A percentile compares a stretch with the other conserved stretches of the same genome.
phyloP scores from a whole-genome alignment of 2,329 filamentous ascomycete species.

The Saccharata proteae region DNA sequence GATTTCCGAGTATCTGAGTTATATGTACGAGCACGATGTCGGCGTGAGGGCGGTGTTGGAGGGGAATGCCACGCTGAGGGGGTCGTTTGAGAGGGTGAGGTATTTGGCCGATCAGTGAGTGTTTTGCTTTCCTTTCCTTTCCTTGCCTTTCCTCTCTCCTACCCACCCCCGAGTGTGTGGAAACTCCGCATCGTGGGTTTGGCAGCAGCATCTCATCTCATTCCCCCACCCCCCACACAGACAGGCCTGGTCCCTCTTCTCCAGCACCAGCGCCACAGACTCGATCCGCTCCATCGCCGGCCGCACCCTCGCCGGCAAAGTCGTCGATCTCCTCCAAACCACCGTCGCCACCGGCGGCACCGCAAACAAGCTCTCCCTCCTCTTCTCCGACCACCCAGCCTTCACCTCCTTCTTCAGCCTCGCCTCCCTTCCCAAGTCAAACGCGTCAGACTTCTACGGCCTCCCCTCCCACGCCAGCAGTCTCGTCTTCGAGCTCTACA shows the following conservation, averaged over 20 bases:
- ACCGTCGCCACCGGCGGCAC: slow-evolving; percentile 18
- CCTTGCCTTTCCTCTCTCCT: slow-evolving; percentile 25
- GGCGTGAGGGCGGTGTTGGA: slow-evolving; percentile 24
- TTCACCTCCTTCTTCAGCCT: slow-evolving; percentile 40
- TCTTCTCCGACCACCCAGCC: slow-evolving; percentile 39
- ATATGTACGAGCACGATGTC: slow-evolving; percentile 40
- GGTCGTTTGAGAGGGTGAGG: slow-evolving; percentile 14
- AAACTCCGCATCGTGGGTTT: too few species aligned
- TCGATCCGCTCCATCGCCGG: slow-evolving; percentile 24
- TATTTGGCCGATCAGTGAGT: slow-evolving; percentile 13
- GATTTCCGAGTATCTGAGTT: slow-evolving; percentile 46
- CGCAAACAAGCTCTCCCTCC: slow-evolving; percentile 21
- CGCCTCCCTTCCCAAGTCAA: slow-evolving; percentile 22
- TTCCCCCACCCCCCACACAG: too few species aligned
- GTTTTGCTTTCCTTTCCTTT: slow-evolving; percentile 12
- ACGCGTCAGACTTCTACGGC: slow-evolving; percentile 34
- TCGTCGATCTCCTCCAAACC: slow-evolving; percentile 20
- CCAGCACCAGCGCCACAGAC: slow-evolving; percentile 18
- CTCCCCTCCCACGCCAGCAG: slow-evolving; percentile 37
- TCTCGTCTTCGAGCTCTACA: slow-evolving; percentile 42
- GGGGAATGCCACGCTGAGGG: slow-evolving; percentile 14
- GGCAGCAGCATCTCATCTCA: too few species aligned
- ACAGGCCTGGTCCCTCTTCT: too few species aligned
- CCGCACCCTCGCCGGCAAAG: slow-evolving; percentile 21
- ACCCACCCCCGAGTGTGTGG: slow-evolving; percentile 26